phyloP scores from a whole-genome alignment of 1,284 basidiomycete genomes.

The Lignosus rhinocerotis region DNA sequence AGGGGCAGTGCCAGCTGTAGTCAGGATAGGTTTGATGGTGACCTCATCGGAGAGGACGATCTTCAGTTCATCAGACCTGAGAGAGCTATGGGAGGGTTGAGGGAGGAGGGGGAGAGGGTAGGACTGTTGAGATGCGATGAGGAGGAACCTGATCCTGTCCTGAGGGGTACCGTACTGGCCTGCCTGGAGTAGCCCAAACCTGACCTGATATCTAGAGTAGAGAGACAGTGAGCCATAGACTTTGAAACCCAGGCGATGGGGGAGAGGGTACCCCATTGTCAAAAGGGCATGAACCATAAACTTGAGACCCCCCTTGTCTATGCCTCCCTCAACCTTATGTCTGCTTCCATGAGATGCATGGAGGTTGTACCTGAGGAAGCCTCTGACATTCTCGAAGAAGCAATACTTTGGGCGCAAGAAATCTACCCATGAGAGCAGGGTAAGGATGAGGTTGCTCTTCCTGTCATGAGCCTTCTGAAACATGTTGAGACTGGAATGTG shows the following conservation, averaged over 20 bases:
- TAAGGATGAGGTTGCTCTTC: constrained; percentile 52
- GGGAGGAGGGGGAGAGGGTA: constrained; percentile 62
- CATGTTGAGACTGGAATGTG: constrained; percentile 41
- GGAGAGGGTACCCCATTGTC: constrained; percentile 53
- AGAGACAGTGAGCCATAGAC: neutral
- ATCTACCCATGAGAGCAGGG: constrained; percentile 66
- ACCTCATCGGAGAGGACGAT: constrained; percentile 48
- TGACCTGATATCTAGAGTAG: constrained; percentile 57
- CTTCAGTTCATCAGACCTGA: constrained; percentile 41
- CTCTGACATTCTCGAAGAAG: constrained; percentile 74
- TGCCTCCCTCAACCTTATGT: constrained; percentile 56
- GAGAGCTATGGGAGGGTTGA: constrained; percentile 68
- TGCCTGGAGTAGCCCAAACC: constrained; percentile 64
- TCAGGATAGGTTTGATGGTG: constrained; percentile 46
- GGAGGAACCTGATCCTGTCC: constrained; percentile 66
- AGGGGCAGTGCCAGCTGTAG: constrained; percentile 47
- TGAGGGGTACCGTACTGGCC: constrained; percentile 76
- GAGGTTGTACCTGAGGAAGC: constrained; percentile 60
- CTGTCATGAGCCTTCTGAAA: constrained; percentile 38
- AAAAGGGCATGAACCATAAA: constrained; percentile 57
- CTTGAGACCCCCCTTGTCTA: constrained; percentile 68
- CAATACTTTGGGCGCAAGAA: constrained; percentile 58
- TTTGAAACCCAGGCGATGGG: neutral
- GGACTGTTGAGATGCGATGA: constrained; percentile 58
- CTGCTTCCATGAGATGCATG: constrained; percentile 48